A percentile compares a stretch with the other conserved stretches of the same genome.
phyloP scores from a whole-genome alignment of 1,284 basidiomycete species.

The Earliella scabrosa region DNA sequence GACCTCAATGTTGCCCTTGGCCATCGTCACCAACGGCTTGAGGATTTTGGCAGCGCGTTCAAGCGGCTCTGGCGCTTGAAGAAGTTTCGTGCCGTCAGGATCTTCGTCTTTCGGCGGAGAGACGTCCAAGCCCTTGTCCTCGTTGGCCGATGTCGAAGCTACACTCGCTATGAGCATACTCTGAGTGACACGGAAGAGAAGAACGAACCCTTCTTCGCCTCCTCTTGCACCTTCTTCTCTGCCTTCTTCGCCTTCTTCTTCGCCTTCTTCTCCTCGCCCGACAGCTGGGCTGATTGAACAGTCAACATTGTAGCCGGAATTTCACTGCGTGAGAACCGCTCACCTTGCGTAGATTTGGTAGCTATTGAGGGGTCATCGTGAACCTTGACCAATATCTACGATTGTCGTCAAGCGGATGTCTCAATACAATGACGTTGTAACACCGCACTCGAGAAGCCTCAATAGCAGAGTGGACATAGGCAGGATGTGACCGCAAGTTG shows the following conservation, averaged over 20 bases:
- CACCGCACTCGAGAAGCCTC: conserved; percentile 63
- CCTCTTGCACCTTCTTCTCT: conserved; percentile 69
- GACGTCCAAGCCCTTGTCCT: conserved; percentile 79
- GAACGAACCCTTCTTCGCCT: conserved; percentile 59
- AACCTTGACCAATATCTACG: conserved; percentile 75
- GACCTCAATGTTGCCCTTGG: conserved; percentile 61
- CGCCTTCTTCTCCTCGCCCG: conserved; percentile 84
- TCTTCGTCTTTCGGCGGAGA: conserved; percentile 77
- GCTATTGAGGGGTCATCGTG: conserved; percentile 77
- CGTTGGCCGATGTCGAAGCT: conserved; percentile 43
- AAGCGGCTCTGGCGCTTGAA: conserved; percentile 70
- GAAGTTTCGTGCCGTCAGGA: conserved; percentile 77
- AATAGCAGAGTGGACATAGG: conserved; percentile 78
- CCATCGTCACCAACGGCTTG: conserved; percentile 64
- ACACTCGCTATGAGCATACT: background rate
- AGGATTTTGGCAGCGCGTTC: conserved; percentile 80
- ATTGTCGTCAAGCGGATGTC: background rate
- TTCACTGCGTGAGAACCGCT: no score
- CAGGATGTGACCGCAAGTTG: conserved; percentile 72
- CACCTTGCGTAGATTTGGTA: conserved; percentile 44
- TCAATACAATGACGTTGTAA: background rate
- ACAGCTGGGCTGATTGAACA: conserved; percentile 46
- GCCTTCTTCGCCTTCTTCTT: conserved; percentile 92
- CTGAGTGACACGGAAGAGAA: background rate
- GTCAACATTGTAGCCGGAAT: no score